Conservation (phyloP, 2,329 filamentous ascomycete species). For the Intubia oerlemansii region DNA sequence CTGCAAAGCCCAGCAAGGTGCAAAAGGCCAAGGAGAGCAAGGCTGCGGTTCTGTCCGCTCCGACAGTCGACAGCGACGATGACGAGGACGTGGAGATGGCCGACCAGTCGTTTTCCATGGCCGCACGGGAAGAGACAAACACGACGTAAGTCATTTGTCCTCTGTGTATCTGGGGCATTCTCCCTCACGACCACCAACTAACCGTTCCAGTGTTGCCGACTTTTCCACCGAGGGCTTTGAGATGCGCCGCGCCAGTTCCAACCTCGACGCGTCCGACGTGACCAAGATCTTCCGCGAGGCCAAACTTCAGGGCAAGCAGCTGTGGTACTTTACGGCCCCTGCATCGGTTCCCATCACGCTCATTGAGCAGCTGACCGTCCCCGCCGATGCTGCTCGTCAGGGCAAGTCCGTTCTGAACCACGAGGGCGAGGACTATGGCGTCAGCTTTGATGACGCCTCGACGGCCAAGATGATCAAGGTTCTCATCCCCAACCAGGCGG, state of each 20-base stretch:
- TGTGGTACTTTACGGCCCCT: constrained; percentile 65
- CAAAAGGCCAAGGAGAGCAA: neutral
- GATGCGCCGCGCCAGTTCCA: constrained; percentile 22
- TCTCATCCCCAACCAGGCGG: constrained; percentile 34
- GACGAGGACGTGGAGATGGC: constrained; percentile 7
- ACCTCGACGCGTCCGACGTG: constrained; percentile 21
- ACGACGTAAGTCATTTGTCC: no score
- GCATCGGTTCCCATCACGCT: constrained; percentile 46
- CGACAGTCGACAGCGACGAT: neutral
- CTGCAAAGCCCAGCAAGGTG: neutral
- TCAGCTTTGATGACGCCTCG: constrained; percentile 29
- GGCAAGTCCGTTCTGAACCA: constrained; percentile 37
- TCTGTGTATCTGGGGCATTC: neutral
- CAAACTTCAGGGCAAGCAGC: constrained; percentile 45
- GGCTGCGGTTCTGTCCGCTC: no score
- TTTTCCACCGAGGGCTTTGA: constrained; percentile 30
- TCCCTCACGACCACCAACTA: neutral
- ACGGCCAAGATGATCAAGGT: constrained; percentile 33
- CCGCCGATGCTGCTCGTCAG: constrained; percentile 28
- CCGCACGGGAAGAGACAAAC: constrained; percentile 1
- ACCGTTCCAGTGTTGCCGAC: constrained; percentile 16
- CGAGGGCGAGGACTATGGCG: constrained; percentile 39
- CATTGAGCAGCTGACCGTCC: constrained; percentile 41
- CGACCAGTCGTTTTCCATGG: constrained; percentile 17
- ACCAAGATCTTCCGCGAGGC: constrained; percentile 33